Evolutionary conservation across 169 alveolate species (phyloP).

Genomic region (Cryptosporidium xiaoi): DNA sequence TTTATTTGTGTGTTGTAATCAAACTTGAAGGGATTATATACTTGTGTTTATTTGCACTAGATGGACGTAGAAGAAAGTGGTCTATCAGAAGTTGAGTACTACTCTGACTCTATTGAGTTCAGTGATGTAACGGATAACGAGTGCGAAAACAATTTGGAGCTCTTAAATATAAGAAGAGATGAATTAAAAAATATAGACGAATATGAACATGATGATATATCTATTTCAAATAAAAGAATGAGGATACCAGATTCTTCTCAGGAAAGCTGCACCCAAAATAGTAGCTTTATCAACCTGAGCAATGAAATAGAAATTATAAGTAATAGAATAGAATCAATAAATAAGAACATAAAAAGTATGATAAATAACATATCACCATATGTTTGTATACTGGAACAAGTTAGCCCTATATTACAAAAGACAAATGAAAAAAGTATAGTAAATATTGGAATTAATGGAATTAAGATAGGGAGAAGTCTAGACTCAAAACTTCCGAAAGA

Average conservation of each 20-base stretch:
- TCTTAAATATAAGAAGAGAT: too few species aligned
- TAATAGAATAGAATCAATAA: slow-evolving; percentile 27
- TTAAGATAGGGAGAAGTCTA: slow-evolving; percentile 53
- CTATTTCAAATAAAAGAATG: slow-evolving; percentile 18
- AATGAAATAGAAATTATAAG: slow-evolving; percentile 41
- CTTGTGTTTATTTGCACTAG: too few species aligned
- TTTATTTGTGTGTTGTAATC: too few species aligned
- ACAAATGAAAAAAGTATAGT: not conserved
- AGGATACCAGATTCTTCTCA: slow-evolving; percentile 40
- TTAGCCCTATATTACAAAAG: not conserved
- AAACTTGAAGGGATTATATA: too few species aligned
- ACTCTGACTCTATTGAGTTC: too few species aligned
- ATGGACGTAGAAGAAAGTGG: too few species aligned
- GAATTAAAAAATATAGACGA: not conserved
- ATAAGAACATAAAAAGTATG: slow-evolving; percentile 20
- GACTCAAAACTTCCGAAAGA: slow-evolving; percentile 54
- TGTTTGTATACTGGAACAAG: slow-evolving; percentile 37
- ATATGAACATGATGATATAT: slow-evolving; percentile 1
- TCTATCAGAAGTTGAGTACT: too few species aligned
- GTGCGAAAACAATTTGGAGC: too few species aligned
- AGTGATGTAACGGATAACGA: too few species aligned
- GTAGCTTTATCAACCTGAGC: slow-evolving; percentile 17
- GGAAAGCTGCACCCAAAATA: slow-evolving; percentile 46
- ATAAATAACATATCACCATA: not conserved
- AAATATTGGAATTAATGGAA: slow-evolving; percentile 25